Evolutionary conservation across 345 rosid genomes (phyloP).

Genomic region (Citrus reticulata): DNA sequence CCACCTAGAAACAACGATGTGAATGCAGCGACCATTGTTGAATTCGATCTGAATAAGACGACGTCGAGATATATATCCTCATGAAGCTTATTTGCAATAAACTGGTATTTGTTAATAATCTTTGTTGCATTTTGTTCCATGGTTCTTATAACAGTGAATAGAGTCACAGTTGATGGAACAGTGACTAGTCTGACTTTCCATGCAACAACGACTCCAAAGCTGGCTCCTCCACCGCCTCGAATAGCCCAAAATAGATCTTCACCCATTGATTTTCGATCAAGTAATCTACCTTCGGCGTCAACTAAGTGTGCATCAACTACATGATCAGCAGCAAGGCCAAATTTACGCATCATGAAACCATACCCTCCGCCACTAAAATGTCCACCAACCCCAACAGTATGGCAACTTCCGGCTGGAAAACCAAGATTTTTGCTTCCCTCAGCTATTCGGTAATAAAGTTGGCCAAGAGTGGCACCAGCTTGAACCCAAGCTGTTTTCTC

Average conservation of each 20-base stretch:
- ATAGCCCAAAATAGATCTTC: slow-evolving; percentile 76
- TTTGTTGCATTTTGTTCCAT: slow-evolving; percentile 10
- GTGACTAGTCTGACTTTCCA: slow-evolving; percentile 40
- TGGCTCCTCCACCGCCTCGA: slow-evolving; percentile 61
- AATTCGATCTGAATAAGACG: background rate
- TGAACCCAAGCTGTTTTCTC: slow-evolving; percentile 24
- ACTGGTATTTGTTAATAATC: background rate
- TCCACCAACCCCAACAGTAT: slow-evolving; percentile 49
- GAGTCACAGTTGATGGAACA: slow-evolving; percentile 40
- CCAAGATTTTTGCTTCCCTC: slow-evolving; percentile 17
- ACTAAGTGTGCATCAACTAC: slow-evolving; percentile 47
- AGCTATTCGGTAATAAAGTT: slow-evolving; percentile 21
- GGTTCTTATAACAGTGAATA: slow-evolving; percentile 13
- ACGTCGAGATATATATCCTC: slow-evolving; percentile 20
- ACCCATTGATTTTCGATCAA: slow-evolving; percentile 48
- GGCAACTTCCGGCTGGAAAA: slow-evolving; percentile 29
- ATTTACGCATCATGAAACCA: slow-evolving; percentile 52
- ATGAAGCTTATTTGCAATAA: background rate
- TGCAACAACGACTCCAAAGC: slow-evolving; percentile 51
- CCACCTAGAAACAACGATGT: slow-evolving; percentile 16
- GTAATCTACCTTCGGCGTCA: slow-evolving; percentile 37
- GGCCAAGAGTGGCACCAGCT: slow-evolving; percentile 25
- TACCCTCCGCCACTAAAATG: slow-evolving; percentile 61
- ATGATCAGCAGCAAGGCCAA: slow-evolving; percentile 52
- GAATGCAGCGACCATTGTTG: slow-evolving; percentile 6